Conservation (phyloP, 1,284 basidiomycete species). For the Cerrena zonata region DNA sequence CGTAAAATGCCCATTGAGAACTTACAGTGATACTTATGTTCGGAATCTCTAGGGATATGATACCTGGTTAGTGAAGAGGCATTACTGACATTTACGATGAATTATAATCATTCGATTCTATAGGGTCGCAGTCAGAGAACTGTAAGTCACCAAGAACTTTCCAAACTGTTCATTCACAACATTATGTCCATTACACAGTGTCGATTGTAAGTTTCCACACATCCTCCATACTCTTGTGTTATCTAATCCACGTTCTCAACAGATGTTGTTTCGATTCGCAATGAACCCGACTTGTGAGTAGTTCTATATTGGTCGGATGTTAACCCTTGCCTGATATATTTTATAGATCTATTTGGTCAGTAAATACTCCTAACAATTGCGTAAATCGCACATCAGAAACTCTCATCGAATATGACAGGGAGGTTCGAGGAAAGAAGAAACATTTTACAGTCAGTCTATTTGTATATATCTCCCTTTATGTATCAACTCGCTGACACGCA, state of each 20-base stretch:
- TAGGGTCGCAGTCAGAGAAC: conserved; percentile 71
- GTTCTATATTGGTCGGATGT: conserved; percentile 1
- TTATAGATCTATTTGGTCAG: conserved; percentile 67
- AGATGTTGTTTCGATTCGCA: conserved; percentile 64
- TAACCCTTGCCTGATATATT: conserved; percentile 9
- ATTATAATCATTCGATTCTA: background rate
- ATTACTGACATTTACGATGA: too few species aligned
- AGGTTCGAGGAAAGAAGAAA: conserved; percentile 75
- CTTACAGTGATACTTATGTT: background rate
- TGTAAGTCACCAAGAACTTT: conserved; percentile 44
- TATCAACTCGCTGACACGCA: too few species aligned
- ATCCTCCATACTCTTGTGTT: background rate
- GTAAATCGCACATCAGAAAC: background rate
- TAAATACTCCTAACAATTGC: conserved; percentile 12
- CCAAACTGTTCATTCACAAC: background rate
- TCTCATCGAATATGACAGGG: conserved; percentile 42
- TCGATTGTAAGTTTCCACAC: conserved; percentile 51
- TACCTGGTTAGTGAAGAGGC: background rate
- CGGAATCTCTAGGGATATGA: background rate
- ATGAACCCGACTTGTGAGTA: conserved; percentile 72
- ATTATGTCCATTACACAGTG: conserved; percentile 33
- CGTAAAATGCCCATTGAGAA: background rate
- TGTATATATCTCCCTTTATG: too few species aligned
- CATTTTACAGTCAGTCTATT: conserved; percentile 73
- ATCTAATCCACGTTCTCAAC: conserved; percentile 2